Evolutionary conservation across 768 basidiomycete species (phyloP).

Genomic region (Leccinellum luteum): DNA sequence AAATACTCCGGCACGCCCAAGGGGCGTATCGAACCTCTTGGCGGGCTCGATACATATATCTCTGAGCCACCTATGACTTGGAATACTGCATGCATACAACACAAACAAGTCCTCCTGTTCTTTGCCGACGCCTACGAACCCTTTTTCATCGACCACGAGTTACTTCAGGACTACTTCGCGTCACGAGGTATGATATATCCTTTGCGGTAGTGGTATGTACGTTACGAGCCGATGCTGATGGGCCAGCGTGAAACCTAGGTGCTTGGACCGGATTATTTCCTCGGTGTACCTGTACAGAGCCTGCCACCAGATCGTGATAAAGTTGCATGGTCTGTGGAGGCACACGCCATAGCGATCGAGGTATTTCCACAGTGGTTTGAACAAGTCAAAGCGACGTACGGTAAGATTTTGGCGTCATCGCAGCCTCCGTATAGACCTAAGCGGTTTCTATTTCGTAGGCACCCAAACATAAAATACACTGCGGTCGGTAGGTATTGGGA

Average conservation of each 20-base stretch:
- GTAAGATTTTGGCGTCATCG: constrained; percentile 23
- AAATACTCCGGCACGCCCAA: constrained; percentile 48
- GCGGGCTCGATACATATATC: constrained; percentile 51
- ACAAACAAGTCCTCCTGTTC: constrained; percentile 50
- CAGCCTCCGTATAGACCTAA: not conserved
- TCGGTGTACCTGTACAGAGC: constrained; percentile 47
- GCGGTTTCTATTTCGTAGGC: constrained; percentile 7
- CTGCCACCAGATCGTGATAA: constrained; percentile 37
- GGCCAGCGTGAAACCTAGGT: constrained; percentile 37
- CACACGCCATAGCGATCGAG: constrained; percentile 35
- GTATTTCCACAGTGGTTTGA: constrained; percentile 50
- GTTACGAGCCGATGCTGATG: not conserved
- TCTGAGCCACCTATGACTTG: constrained; percentile 47
- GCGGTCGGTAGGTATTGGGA: constrained; percentile 38
- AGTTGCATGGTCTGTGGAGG: constrained; percentile 40
- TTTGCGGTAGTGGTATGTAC: not conserved
- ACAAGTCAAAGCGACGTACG: constrained; percentile 44
- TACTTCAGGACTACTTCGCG: constrained; percentile 63
- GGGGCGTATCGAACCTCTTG: constrained; percentile 45
- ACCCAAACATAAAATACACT: constrained; percentile 34
- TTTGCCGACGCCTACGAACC: constrained; percentile 58
- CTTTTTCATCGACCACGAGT: constrained; percentile 50
- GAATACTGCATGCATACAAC: constrained; percentile 9
- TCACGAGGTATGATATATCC: constrained; percentile 43
- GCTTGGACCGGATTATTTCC: constrained; percentile 60